Conservation (phyloP, 495 filamentous ascomycete species). For the Chaetomium cochliodes region DNA sequence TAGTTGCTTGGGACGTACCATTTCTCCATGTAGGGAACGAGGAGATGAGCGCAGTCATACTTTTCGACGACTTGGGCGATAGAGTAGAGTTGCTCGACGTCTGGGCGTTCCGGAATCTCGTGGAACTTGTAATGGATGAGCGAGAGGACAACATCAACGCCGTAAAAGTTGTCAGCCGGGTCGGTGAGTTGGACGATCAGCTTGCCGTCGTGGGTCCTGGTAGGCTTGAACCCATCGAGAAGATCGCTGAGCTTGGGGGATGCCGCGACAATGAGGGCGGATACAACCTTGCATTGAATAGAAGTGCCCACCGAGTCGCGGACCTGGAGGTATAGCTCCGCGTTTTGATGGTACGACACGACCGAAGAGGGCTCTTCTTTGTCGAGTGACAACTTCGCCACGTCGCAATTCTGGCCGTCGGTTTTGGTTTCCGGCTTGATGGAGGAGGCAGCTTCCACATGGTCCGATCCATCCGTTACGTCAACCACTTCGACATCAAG, state of each 20-base stretch:
- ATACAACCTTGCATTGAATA: slow-evolving; percentile 17
- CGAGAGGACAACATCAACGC: slow-evolving; percentile 29
- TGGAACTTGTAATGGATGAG: slow-evolving; percentile 32
- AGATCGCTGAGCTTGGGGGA: slow-evolving; percentile 22
- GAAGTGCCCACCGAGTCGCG: neutral
- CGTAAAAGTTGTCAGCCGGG: slow-evolving; percentile 7
- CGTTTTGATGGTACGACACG: slow-evolving; percentile 24
- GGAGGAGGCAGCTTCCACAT: neutral
- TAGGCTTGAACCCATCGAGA: slow-evolving; percentile 12
- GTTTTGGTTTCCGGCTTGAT: neutral
- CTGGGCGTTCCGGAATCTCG: slow-evolving; percentile 20
- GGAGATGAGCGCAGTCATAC: slow-evolving; percentile 23
- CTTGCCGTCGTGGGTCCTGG: slow-evolving; percentile 1
- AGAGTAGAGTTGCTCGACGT: slow-evolving; percentile 21
- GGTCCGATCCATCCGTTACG: neutral
- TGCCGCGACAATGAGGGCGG: slow-evolving; percentile 20
- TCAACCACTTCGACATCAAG: neutral
- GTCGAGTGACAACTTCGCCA: neutral
- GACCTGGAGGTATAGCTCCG: slow-evolving; percentile 24
- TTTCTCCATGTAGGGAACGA: slow-evolving; percentile 24
- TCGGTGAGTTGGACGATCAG: slow-evolving; percentile 18
- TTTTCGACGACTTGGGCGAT: slow-evolving; percentile 26
- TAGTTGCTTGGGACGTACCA: slow-evolving; percentile 10
- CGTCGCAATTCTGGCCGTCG: neutral
- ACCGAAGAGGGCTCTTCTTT: neutral